Evolutionary conservation across 2,329 filamentous ascomycete species (phyloP), one percentile per base, ranked within the genome.

Genomic region (Neofusicoccum sp.): DNA sequence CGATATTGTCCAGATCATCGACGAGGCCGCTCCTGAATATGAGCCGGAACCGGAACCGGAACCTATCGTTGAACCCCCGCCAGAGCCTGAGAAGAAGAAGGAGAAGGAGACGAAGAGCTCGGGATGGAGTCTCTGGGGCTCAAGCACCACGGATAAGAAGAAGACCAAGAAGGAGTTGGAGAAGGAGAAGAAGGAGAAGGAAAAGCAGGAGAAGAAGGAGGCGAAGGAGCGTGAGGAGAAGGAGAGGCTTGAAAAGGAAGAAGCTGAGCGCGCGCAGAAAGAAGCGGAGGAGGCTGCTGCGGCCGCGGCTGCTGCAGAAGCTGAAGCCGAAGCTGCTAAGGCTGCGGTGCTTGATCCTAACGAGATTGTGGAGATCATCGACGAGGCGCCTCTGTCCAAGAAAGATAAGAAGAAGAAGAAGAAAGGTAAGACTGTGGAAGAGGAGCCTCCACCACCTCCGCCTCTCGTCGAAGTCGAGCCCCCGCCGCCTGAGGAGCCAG

Each of bases 351-450:
- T n/a, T 4, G 60, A 62, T 43, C 45, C 61, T 6, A 60, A 60
- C 24, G 57, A 60, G n/a, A 60, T 60, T 6, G 28, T 54, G 20
- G 56, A 62, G 30, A 59, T 49, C 26, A 36, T 54, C 24, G 57
- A 62, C 43, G 61, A 62, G 47, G 61, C 47, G n/a, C 47, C 61
- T 9, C 12, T 26, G 45, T 38, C 74, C 2, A 63, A 64, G 49
- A 70, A 73, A 62, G 72, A 74, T 62, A 79, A 77, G 66, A 77
- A 75, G 56, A 75, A 78, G 67, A 81, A 80, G 69, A 83, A 84
- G 70, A 77, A 77, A 61, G 80, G 79, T 63, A 78, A 77, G 51
- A 70, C 63, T 49, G 71, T 69, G 38, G 68, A 67, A 41, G 74
- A 76, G 61, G 65, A 64, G 24, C 20, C 63, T 26, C 60, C 64